Evolutionary conservation across 2,329 filamentous ascomycete genomes (phyloP).

Genomic region (Diatrype stigma): DNA sequence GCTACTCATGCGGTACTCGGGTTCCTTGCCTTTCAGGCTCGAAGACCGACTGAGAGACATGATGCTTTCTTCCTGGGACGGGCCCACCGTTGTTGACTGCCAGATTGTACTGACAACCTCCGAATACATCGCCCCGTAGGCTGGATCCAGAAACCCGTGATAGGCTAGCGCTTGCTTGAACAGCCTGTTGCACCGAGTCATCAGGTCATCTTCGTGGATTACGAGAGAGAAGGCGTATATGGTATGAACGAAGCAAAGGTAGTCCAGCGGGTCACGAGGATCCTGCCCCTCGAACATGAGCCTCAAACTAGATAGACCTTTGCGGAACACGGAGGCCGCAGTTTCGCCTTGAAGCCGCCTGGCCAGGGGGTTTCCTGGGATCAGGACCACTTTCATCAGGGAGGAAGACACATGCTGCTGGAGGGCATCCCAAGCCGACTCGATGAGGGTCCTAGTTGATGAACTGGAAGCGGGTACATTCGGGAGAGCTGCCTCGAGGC

Average conservation of each 20-base stretch:
- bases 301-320: conserved; percentile 38
- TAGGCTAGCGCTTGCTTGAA: conserved; percentile 47
- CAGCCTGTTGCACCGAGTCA: conserved; percentile 32
- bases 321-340: conserved; percentile 33
- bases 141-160: conserved; percentile 31
- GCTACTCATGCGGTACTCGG: conserved; percentile 16
- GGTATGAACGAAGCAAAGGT: conserved; percentile 49
- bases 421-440: conserved; percentile 41
- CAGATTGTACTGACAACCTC: conserved; percentile 44
- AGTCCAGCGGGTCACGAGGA: conserved; percentile 36
- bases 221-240: conserved; percentile 47
- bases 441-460: conserved; percentile 37
- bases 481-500: conserved; percentile 12
- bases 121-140: conserved; percentile 36
- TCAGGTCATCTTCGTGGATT: conserved; percentile 38
- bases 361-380: conserved; percentile 39
- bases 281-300: conserved; percentile 35
- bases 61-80: conserved; percentile 14
- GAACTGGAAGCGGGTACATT: conserved; percentile 20
- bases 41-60: conserved; percentile 15
- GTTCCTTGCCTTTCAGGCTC: conserved; percentile 40
- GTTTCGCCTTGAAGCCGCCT: conserved; percentile 36
- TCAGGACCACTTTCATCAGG: conserved; percentile 35
- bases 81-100: conserved; percentile 37
- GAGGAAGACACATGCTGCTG: conserved; percentile 43